These are phyloP conservation scores for Hymenochaete sp. DNA, from an alignment of 1,284 basidiomycete genomes.

Conservation along the genomic window DNA sequence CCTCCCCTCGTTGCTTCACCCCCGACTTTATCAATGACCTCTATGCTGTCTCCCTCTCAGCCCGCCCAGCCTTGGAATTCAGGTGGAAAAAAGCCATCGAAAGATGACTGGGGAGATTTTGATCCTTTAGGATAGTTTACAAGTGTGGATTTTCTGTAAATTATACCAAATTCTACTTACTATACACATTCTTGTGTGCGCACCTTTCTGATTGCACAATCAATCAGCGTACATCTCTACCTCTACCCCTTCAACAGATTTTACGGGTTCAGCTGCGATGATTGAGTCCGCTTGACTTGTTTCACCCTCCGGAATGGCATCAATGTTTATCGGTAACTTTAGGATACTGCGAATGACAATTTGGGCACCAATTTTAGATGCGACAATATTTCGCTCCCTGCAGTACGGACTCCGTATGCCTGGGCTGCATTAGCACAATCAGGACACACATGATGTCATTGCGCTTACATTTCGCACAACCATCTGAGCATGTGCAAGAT, in stretches of 20 bases:
- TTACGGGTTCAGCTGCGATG: constrained; percentile 44
- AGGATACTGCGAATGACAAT: constrained; percentile 59
- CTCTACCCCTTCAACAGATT: constrained; percentile 37
- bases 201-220: not conserved
- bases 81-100: constrained; percentile 40
- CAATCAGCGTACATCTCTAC: constrained; percentile 33
- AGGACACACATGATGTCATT: not conserved
- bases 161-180: too few species aligned
- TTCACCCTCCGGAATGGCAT: constrained; percentile 33
- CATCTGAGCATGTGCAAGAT: constrained; percentile 59
- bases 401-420: constrained; percentile 58
- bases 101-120: constrained; percentile 71
- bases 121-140: constrained; percentile 46
- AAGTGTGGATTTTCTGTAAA: not conserved
- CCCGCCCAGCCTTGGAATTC: constrained; percentile 26
- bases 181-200: too few species aligned
- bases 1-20: constrained; percentile 28
- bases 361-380: constrained; percentile 65
- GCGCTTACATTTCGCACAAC: constrained; percentile 64
- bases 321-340: constrained; percentile 42
- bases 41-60: constrained; percentile 7
- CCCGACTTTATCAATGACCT: constrained; percentile 6
- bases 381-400: constrained; percentile 57
- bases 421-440: constrained; percentile 23
- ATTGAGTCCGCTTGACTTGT: constrained; percentile 34